phyloP scores from a whole-genome alignment of 2,329 filamentous ascomycete species.

The Penicillium sp. region DNA sequence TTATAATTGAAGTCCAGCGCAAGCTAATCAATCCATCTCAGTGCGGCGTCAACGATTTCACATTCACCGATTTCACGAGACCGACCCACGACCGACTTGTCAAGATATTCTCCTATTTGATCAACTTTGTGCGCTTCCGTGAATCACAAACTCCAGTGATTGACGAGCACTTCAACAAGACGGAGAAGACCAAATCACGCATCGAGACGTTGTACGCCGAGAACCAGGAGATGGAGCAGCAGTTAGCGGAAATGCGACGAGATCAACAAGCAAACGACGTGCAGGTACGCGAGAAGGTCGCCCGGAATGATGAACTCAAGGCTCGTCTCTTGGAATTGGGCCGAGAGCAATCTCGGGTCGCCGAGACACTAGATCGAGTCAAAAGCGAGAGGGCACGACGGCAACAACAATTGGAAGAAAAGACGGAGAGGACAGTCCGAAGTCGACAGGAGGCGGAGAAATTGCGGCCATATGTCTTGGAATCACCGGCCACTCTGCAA shows the following conservation, averaged over 20 bases:
- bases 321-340: constrained; percentile 72
- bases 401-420: constrained; percentile 53
- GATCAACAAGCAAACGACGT: constrained; percentile 75
- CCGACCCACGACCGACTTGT: constrained; percentile 85
- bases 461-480: constrained; percentile 82
- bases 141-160: constrained; percentile 86
- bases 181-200: constrained; percentile 74
- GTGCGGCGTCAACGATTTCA: constrained; percentile 90
- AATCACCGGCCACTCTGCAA: constrained; percentile 79
- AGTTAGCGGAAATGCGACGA: constrained; percentile 71
- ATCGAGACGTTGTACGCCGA: constrained; percentile 81
- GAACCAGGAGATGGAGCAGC: constrained; percentile 79
- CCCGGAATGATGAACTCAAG: constrained; percentile 81
- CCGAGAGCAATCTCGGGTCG: constrained; percentile 74
- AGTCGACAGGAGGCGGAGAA: constrained; percentile 82
- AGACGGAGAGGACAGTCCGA: constrained; percentile 51
- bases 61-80: constrained; percentile 83
- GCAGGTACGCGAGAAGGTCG: constrained; percentile 75
- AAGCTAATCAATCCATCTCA: constrained; percentile 31
- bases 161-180: constrained; percentile 88
- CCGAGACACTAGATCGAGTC: constrained; percentile 72
- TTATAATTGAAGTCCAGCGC: too few species aligned
- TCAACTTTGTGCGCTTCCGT: constrained; percentile 97
- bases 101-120: constrained; percentile 95
- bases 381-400: constrained; percentile 74